Evolutionary conservation across 345 rosid species (phyloP).

Genomic region (Tarenaya hassleriana): DNA sequence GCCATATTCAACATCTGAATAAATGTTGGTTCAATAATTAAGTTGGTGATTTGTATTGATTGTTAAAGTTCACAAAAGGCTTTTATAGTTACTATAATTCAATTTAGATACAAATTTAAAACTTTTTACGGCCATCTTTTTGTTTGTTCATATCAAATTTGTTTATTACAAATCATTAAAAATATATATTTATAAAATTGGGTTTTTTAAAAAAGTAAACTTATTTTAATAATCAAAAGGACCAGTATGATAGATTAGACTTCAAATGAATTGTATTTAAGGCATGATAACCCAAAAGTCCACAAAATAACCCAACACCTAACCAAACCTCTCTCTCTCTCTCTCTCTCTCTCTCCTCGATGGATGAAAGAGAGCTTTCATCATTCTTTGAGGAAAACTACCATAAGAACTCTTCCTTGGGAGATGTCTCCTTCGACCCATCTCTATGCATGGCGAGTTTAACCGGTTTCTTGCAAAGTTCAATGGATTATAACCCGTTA

Average conservation of each 20-base stretch:
- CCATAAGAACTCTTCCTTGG: constrained; percentile 17
- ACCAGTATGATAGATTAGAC: constrained; percentile 12
- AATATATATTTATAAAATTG: not conserved
- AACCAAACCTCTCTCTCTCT: constrained; percentile 11
- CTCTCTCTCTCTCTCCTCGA: not conserved
- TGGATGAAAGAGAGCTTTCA: constrained; percentile 9
- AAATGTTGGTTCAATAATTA: too few relatives aligned
- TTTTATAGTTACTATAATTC: too few relatives aligned
- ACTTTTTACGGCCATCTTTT: too few relatives aligned
- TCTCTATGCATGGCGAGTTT: constrained; percentile 1
- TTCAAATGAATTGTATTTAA: constrained; percentile 27
- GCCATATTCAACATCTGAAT: too few relatives aligned
- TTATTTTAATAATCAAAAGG: too few relatives aligned
- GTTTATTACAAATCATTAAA: too few relatives aligned
- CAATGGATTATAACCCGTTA: constrained; percentile 25
- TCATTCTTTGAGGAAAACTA: not conserved
- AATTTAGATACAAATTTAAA: too few relatives aligned
- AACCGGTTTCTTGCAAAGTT: constrained; percentile 25
- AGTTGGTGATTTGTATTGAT: too few relatives aligned
- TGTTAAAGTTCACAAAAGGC: too few relatives aligned
- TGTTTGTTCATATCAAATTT: too few relatives aligned
- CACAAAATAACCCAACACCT: constrained; percentile 24
- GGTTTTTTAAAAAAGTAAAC: too few relatives aligned
- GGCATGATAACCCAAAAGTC: constrained; percentile 28
- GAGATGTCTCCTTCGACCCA: constrained; percentile 18